Conservation (phyloP, 1,284 basidiomycete species). For the Volvariella volvacea region DNA sequence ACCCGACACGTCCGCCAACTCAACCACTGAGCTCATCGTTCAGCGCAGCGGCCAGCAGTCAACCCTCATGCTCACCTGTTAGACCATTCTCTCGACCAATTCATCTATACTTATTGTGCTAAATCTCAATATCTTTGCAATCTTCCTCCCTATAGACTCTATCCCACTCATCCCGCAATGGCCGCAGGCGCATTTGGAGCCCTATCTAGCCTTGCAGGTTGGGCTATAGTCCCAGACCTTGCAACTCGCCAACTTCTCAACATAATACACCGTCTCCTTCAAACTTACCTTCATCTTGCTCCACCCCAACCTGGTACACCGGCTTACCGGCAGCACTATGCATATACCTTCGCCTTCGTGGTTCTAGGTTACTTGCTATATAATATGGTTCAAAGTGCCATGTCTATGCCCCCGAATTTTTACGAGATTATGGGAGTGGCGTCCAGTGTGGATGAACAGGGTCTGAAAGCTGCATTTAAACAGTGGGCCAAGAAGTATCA, state of each 20-base stretch:
- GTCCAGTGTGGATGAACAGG: slow-evolving; percentile 55
- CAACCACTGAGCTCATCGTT: too few relatives aligned
- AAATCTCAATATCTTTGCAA: too few relatives aligned
- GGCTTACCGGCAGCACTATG: slow-evolving; percentile 47
- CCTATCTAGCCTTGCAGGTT: slow-evolving; percentile 26
- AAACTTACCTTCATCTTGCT: slow-evolving; percentile 20
- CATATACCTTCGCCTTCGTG: slow-evolving; percentile 56
- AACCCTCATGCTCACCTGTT: too few relatives aligned
- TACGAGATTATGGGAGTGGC: slow-evolving; percentile 68
- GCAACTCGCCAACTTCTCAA: slow-evolving; percentile 31
- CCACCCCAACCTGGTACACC: slow-evolving; percentile 37
- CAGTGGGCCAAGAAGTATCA: slow-evolving; percentile 70
- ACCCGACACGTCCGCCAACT: too few relatives aligned
- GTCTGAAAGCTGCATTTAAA: slow-evolving; percentile 68
- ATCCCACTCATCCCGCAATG: too few relatives aligned
- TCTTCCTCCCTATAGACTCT: too few relatives aligned
- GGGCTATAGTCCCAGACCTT: slow-evolving; percentile 38
- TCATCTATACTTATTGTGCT: too few relatives aligned
- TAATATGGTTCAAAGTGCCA: slow-evolving; percentile 50
- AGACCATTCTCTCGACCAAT: too few relatives aligned
- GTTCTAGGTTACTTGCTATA: slow-evolving; percentile 68
- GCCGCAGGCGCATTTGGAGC: too few relatives aligned
- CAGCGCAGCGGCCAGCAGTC: too few relatives aligned
- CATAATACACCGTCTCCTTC: slow-evolving; percentile 29
- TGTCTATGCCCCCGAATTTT: slow-evolving; percentile 59